Conservation (phyloP, 192 early-diverging fungal genomes). For the Powellomyces hirtus region DNA sequence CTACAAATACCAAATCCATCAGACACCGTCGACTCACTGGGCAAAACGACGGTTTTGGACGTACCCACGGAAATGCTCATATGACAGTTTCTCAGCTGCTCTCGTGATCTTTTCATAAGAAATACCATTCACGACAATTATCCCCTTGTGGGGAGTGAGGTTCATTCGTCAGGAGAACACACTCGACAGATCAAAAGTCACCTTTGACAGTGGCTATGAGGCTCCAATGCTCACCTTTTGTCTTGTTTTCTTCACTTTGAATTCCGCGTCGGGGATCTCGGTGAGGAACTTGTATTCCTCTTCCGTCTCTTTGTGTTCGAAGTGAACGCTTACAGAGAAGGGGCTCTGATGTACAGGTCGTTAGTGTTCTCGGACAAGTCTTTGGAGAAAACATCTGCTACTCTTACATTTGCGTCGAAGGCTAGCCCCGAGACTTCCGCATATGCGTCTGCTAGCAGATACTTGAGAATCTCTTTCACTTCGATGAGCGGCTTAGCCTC, state of each 20-base stretch:
- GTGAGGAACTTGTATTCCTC: slow-evolving; percentile 65
- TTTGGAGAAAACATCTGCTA: neutral
- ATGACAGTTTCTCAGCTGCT: slow-evolving; percentile 21
- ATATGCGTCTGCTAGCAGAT: slow-evolving; percentile 41
- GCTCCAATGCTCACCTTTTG: slow-evolving; percentile 42
- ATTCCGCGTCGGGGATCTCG: slow-evolving; percentile 49
- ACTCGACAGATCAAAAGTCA: no score
- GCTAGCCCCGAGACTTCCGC: slow-evolving; percentile 29
- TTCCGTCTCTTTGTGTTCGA: slow-evolving; percentile 53
- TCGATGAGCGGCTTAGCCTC: slow-evolving; percentile 27
- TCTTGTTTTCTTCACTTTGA: slow-evolving; percentile 52
- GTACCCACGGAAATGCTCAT: slow-evolving; percentile 26
- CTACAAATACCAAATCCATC: neutral
- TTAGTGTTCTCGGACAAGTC: neutral
- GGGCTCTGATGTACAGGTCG: slow-evolving; percentile 29
- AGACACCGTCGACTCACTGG: no score
- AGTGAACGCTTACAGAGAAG: slow-evolving; percentile 49
- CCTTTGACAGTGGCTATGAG: neutral
- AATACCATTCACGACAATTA: slow-evolving; percentile 24
- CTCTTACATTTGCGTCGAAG: slow-evolving; percentile 27
- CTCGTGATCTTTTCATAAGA: slow-evolving; percentile 36
- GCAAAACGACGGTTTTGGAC: neutral
- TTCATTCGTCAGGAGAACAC: no score
- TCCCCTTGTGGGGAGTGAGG: no score
- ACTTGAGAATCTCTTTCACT: slow-evolving; percentile 61